Base-by-base conservation (phyloP, 768 basidiomycete genomes). In the Tricholoma bakamatsutake region DNA sequence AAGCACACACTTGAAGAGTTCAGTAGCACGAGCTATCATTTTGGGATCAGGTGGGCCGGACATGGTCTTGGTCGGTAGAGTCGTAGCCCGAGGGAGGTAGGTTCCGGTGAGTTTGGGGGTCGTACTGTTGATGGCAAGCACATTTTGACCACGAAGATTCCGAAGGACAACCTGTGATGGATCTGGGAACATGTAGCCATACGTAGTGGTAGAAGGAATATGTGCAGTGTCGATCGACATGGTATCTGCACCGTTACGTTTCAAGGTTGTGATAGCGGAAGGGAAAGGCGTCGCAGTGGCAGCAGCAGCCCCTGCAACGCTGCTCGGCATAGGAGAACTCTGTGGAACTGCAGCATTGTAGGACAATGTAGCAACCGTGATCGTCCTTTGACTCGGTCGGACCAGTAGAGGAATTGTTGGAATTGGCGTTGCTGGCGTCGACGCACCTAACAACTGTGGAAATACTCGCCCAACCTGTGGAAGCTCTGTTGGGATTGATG, bases 1-100 rank as follows among this genome's bases (percentile, higher is more conserved):
- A 1, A 49, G 12, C 24, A 52, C 54, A 48, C 34, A 57, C 56
- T 51, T 57, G 27, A 57, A 52, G 39, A 57, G 31, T 28, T 47
- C 47, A 30, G 33, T 48, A 30, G 40, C 50, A 45, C 59, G 51
- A 46, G 47, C 43, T 0, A 31, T 53, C 40, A 50, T 33, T n/a
- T 27, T 27, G 7, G 10, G 34, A 12, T 6, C 12, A n/a, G 42
- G 18, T 21, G 8, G 18, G 0, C 8, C 3, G 21, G 18, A 9
- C 7, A 21, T 3, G 5, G 18, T 21, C 18, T 21, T n/a, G n/a
- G n/a, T 43, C 6, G 39, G 15, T 40, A 34, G 34, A 24, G 34
- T 34, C 10, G 8, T 10, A 34, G 10, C 7, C 10, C 13, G 2
- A 10, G 10, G 34, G 34, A 12, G 9, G n/a, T n/a, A n/a, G n/a